Base-by-base conservation (phyloP, 306 rosid species). In the Styphnolobium japonicum region DNA sequence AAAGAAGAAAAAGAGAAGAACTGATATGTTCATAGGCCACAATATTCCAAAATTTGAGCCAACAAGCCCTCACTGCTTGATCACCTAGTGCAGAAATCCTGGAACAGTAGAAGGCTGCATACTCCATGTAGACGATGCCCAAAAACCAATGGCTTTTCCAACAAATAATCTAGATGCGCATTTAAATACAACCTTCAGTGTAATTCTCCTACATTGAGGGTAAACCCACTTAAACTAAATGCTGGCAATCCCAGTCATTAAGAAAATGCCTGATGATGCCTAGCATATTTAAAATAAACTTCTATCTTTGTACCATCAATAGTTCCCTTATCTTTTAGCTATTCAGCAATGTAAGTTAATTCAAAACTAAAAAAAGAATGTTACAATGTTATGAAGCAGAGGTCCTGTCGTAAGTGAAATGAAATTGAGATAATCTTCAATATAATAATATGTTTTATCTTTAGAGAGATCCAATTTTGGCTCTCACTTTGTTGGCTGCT, bases 21-120 rank as follows among this genome's bases (percentile, higher is more conserved):
- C 11, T 16, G 33, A 55, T 23, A 48, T 48, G 56, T 21, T 45
- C 42, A 66, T 7, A 9, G 61, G 27, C 12, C 55, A 81, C 10
- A 63, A 25, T 43, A 29, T 23, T 39, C 33, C 19, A 74, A 53
- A 80, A 49, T n/a, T 79, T 70, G 71, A 57, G 49, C 78, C 39
- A 79, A 62, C 73, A 71, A 77, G 52, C 36, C 39, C 46, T n/a
- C 49, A 62, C 71, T 52, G 79, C 79, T 75, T 43, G 51, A 78
- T 34, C 52, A 40, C 39, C 21, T 33, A 53, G 73, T 22, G 18
- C 70, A 51, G 40, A 63, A 61, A 22, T 11, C 34, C 27, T 46
- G 11, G 42, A 51, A 33, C 81, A 21, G n/a, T 22, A 18, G 31
- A 15, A 42, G 42, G 73, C 45, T 14, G 21, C 21, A 36, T n/a